Percentiles rank a stretch among this genome's conserved stretches.
phyloP scores from a whole-genome alignment of 148 eudicot species.

The Cornus suecica region DNA sequence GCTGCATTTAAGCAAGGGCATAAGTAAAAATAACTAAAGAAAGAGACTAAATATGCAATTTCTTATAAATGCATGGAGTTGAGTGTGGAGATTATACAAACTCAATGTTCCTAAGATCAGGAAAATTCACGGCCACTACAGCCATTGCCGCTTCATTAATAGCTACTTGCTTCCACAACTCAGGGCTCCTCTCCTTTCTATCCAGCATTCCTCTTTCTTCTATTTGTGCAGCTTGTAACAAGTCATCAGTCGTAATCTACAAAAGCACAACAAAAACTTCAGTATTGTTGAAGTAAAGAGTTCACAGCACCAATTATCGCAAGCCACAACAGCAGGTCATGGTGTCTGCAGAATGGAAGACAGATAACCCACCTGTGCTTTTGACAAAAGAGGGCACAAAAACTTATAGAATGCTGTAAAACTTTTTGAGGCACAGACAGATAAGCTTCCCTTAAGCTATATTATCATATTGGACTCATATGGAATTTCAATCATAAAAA shows the following conservation, averaged over 20 bases:
- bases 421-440: neutral
- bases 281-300: neutral
- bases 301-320: neutral
- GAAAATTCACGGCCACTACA: constrained; percentile 78
- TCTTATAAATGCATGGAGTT: neutral
- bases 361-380: neutral
- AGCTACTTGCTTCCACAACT: constrained; percentile 84
- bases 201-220: constrained; percentile 89
- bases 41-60: neutral
- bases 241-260: constrained; percentile 88
- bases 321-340: neutral
- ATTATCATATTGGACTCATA: neutral
- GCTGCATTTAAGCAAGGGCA: neutral
- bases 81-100: constrained; percentile 46
- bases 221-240: constrained; percentile 88
- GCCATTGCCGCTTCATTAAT: constrained; percentile 91
- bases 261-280: constrained; percentile 7
- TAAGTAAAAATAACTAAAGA: neutral
- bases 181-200: constrained; percentile 67
- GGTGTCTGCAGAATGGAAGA: neutral
- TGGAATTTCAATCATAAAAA: neutral
- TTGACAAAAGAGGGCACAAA: neutral
- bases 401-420: neutral
- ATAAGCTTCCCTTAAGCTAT: neutral
- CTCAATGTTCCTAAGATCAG: constrained; percentile 75